phyloP scores from a whole-genome alignment of 2,329 filamentous ascomycete genomes.

The Elsinoe necatrix region DNA sequence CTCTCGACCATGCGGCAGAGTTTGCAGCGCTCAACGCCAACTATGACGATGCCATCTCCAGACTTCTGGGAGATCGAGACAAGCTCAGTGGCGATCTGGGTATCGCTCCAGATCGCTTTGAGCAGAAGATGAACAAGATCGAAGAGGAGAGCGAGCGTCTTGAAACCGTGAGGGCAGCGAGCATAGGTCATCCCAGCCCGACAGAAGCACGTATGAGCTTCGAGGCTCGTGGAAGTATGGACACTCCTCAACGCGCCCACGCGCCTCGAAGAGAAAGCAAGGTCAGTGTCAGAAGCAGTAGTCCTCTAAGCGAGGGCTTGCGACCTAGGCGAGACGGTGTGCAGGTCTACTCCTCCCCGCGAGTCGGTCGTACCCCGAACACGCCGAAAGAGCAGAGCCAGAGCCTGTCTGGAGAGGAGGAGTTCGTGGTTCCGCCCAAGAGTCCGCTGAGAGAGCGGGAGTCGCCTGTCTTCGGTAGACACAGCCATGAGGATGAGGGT shows the following conservation, averaged over 20 bases:
- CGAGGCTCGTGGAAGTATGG: neutral
- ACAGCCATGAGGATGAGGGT: neutral
- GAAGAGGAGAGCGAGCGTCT: constrained; percentile 23
- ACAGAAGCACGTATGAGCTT: neutral
- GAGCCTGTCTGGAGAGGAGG: neutral
- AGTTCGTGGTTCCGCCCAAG: neutral
- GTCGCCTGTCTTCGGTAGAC: neutral
- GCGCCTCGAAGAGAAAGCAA: neutral
- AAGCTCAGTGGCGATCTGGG: constrained; percentile 28
- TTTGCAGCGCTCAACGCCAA: constrained; percentile 29
- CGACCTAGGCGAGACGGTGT: neutral
- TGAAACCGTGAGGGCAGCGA: constrained; percentile 22
- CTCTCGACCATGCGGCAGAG: constrained; percentile 28
- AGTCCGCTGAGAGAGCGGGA: constrained; percentile 10
- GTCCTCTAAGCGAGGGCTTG: neutral
- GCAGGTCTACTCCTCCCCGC: neutral
- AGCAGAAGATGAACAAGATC: constrained; percentile 26
- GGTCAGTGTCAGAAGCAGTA: neutral
- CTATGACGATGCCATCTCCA: constrained; percentile 28
- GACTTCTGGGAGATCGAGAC: constrained; percentile 25
- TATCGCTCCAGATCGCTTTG: constrained; percentile 28
- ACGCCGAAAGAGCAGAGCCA: neutral
- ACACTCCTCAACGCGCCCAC: neutral
- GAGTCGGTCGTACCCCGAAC: neutral
- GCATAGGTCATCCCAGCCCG: constrained; percentile 12